Base-by-base conservation (phyloP, 2,329 filamentous ascomycete genomes). In the Neonectria faginata region DNA sequence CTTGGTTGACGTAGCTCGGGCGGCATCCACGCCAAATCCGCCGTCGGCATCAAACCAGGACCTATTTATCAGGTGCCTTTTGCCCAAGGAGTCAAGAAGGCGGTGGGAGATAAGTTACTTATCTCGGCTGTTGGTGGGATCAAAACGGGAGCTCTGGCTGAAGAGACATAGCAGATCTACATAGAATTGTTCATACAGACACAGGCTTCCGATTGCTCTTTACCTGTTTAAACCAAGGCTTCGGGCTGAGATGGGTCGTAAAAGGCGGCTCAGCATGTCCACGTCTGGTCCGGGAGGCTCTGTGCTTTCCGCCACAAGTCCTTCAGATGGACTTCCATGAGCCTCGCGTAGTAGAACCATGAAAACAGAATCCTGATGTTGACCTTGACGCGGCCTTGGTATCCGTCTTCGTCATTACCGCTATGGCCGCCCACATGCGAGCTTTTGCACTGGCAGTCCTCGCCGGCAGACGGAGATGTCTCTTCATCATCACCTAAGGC, bases 1-100 rank as follows among this genome's bases (percentile, higher is more conserved):
- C 75, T 79, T 95, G 5, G 79, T 95, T 1, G 92, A 96, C 72
- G 86, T 94, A 90, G 87, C 5, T 86, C 85, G 1, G 92, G 88
- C 2, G 92, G 91, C 8, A 85, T 86, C 45, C 88, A 92, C 73
- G 78, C 83, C 1, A 76, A 79, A 50, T 86, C 89, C 64, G 85
- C 88, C 62, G 84, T 91, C 65, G 80, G 83, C 33, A 74, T 79
- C 7, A 58, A 22, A 3, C 10, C 53, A 0, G 7, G 39, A 8
- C 6, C 39, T 41, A 90, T 83, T 0, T 94, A 93, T 80, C 92
- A 94, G 79, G 89, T 85, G 0, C 86, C 84, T 0, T 90, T 93
- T 68, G 88, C 92, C 0, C 86, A 89, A 70, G 83, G 85, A 3
- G 86, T 94, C 56, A 94, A 93, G 81, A 85, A 89, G 68, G 89